A percentile compares a stretch with the other conserved stretches of the same genome.
phyloP scores from a whole-genome alignment of 805 yeast genomes.

The Candida maris region DNA sequence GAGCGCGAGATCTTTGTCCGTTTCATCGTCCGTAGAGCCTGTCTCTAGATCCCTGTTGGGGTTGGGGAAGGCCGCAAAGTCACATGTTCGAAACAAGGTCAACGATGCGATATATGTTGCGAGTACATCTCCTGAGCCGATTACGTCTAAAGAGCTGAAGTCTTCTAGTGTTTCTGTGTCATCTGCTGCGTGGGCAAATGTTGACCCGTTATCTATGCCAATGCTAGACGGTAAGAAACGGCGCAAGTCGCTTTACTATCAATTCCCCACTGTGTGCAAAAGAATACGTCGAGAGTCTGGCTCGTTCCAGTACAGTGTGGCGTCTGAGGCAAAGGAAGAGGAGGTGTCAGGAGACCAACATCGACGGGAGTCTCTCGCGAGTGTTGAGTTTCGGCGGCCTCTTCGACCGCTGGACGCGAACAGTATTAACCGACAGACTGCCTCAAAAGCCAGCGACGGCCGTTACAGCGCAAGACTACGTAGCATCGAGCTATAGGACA shows the following conservation, averaged over 20 bases:
- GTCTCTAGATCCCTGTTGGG: no score
- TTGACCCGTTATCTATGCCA: slow-evolving; percentile 25
- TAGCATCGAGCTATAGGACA: slow-evolving; percentile 10
- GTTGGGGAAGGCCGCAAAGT: neutral
- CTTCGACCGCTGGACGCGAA: slow-evolving; percentile 9
- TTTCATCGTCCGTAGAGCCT: neutral
- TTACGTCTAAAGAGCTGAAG: slow-evolving; percentile 17
- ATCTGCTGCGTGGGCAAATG: slow-evolving; percentile 13
- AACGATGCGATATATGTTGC: slow-evolving; percentile 10
- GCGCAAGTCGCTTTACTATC: slow-evolving; percentile 59
- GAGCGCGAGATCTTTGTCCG: neutral
- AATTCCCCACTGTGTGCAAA: slow-evolving; percentile 60
- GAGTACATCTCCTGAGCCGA: slow-evolving; percentile 21
- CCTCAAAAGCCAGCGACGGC: slow-evolving; percentile 7
- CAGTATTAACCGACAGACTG: no score
- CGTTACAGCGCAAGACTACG: slow-evolving; percentile 15
- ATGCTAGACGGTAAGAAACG: slow-evolving; percentile 36
- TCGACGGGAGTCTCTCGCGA: slow-evolving; percentile 4
- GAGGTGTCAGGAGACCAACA: slow-evolving; percentile 4
- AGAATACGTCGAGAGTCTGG: slow-evolving; percentile 68
- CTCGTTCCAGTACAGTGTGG: slow-evolving; percentile 35
- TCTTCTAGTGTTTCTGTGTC: slow-evolving; percentile 1
- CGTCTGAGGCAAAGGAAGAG: slow-evolving; percentile 5
- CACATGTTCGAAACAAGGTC: neutral
- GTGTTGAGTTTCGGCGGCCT: slow-evolving; percentile 8